Conservation (phyloP, 257 asterid species). For the Petunia secreta region DNA sequence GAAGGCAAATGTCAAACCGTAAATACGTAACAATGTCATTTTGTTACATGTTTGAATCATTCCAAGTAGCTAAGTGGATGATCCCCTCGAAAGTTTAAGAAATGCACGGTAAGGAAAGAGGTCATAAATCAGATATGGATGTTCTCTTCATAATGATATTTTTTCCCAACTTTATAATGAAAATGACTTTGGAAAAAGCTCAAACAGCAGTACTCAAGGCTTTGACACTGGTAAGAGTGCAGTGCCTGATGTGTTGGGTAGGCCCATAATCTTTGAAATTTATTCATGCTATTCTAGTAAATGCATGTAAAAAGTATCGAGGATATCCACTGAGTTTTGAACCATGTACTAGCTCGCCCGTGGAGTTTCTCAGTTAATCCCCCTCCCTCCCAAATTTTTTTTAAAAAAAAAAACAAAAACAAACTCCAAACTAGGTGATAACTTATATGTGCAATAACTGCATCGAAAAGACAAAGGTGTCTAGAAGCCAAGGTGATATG, state of each 20-base stretch:
- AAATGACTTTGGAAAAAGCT: background rate
- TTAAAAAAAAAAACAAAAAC: no score
- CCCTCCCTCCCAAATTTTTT: no score
- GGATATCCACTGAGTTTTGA: background rate
- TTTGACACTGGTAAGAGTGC: background rate
- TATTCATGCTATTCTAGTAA: no score
- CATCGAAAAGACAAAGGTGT: conserved; percentile 1
- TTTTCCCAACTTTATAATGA: background rate
- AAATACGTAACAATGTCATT: background rate
- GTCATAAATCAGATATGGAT: background rate
- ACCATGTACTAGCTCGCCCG: background rate
- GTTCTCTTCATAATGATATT: background rate
- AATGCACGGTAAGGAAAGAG: background rate
- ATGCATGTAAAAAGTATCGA: no score
- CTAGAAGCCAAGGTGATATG: background rate
- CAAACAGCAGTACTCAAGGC: background rate
- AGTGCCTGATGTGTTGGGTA: background rate
- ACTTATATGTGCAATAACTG: background rate
- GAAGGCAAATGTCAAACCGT: background rate
- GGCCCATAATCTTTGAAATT: background rate
- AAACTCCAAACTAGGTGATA: background rate
- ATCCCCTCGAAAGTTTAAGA: background rate
- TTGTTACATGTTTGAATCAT: background rate
- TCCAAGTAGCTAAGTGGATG: background rate
- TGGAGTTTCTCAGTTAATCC: background rate